Percentiles rank a stretch among this genome's conserved stretches.
These are phyloP conservation scores for Entomophthora muscae DNA, from an alignment of 371 early-diverging fungal genomes.

Conservation along the genomic window DNA sequence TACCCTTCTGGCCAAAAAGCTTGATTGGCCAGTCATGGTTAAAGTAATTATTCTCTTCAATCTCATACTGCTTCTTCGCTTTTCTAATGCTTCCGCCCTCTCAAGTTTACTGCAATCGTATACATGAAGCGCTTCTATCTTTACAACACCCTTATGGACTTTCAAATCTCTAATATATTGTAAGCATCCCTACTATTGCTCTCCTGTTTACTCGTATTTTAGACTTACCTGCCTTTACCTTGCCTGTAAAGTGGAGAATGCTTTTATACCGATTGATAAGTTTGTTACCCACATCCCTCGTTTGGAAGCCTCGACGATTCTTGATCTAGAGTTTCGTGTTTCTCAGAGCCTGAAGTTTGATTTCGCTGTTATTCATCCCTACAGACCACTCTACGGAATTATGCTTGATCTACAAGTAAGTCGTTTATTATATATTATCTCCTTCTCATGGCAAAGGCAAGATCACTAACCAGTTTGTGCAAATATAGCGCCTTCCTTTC, in stretches of 20 bases:
- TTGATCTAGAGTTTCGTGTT: slow-evolving; percentile 57
- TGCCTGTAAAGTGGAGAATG: slow-evolving; percentile 71
- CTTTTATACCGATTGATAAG: slow-evolving; percentile 51
- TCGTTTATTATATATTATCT: not conserved
- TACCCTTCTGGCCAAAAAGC: not conserved
- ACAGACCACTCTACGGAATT: slow-evolving; percentile 63
- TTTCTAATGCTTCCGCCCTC: too few species aligned
- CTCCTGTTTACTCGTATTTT: not conserved
- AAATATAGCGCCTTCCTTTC: not conserved
- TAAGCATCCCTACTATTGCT: too few species aligned
- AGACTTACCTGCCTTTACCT: slow-evolving; percentile 72
- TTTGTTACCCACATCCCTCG: slow-evolving; percentile 23
- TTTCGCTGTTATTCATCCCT: slow-evolving; percentile 66
- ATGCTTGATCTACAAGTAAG: slow-evolving; percentile 63
- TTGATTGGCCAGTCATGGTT: not conserved
- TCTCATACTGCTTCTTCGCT: too few species aligned
- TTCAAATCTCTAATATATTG: slow-evolving; percentile 71
- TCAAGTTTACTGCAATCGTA: slow-evolving; percentile 75
- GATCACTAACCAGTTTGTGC: too few species aligned
- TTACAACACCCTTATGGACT: slow-evolving; percentile 70
- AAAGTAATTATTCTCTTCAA: too few species aligned
- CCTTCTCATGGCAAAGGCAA: not conserved
- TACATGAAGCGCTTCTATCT: slow-evolving; percentile 86
- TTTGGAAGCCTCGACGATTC: slow-evolving; percentile 14
- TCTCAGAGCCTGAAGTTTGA: slow-evolving; percentile 70